Conservation (phyloP, 192 early-diverging fungal genomes). For the Coemansia sp. region DNA sequence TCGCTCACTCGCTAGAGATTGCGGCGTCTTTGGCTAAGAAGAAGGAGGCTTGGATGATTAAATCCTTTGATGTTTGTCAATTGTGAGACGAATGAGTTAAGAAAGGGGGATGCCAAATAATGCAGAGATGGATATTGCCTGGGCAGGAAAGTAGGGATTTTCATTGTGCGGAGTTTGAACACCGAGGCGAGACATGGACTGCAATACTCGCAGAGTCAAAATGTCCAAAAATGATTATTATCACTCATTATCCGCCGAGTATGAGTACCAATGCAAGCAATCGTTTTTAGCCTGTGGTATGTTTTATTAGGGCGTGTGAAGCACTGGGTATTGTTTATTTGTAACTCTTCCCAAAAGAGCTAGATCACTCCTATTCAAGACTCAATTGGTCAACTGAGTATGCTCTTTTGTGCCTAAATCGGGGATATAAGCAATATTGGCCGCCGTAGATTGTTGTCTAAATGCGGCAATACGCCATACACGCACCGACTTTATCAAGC, state of each 20-base stretch:
- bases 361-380: background rate
- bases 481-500: background rate
- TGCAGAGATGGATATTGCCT: background rate
- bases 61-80: background rate
- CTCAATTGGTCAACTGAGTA: background rate
- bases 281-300: background rate
- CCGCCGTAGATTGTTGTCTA: background rate
- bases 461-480: background rate
- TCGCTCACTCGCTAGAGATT: background rate
- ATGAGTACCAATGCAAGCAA: constrained; percentile 1
- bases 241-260: background rate
- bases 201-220: constrained; percentile 1
- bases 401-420: background rate
- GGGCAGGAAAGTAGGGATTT: background rate
- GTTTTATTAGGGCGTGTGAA: background rate
- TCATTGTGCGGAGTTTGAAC: background rate
- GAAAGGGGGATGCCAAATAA: background rate
- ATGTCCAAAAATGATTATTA: background rate
- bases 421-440: background rate
- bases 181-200: background rate
- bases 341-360: background rate
- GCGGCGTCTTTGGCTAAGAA: background rate
- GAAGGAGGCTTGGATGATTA: constrained; percentile 1
- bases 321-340: background rate
- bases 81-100: background rate